Evolutionary conservation across 352 stramenopile genomes (phyloP), one percentile per base, ranked within the genome.

Genomic region (Phytophthora foliorum): DNA sequence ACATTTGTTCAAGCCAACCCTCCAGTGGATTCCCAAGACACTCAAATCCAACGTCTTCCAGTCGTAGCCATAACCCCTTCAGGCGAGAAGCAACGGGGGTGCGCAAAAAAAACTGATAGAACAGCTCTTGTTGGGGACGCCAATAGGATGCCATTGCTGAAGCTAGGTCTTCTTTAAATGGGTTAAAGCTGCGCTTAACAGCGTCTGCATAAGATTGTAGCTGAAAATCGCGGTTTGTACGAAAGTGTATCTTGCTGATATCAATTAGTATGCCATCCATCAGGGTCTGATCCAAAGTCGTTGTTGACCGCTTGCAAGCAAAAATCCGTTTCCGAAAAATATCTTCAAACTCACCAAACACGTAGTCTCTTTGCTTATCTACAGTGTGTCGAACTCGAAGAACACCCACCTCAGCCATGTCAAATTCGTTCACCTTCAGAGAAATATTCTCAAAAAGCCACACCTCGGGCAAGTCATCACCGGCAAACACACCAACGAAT

Each of bases 321-420:
- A 46, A 46, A 63, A 77, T 57, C 8, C 88, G 75, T 10, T 85
- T 67, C 1, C 66, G 62, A 6, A 91, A 65, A 61, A 82, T 73
- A 22, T 82, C 75, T 70, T 93, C 88, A 56, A 92, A 92, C 21
- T 92, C 86, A 10, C 88, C 86, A 61, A 90, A 92, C 0, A 92
- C 75, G 41, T 90, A 88, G 31, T 90, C 74, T 1, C 29, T 21
- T 1, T 80, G 66, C 14, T 82, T 84, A 25, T 74, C 61, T 9
- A 92, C 13, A 0, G 84, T 94, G 34, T 89, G 84, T 0, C 78
- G 69, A 4, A 92, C 78, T 6, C 25, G 52, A 36, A 95, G 57
- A 13, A 38, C 25, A 51, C 82, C 57, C 13, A 91, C 63, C 3
- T 58, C 29, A 1, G 78, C 29, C 57, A 94, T 71, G n/a, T 82